A percentile compares a stretch with the other conserved stretches of the same genome.
phyloP scores from a whole-genome alignment of 2,329 filamentous ascomycete genomes.

The Aspergillus melleus region DNA sequence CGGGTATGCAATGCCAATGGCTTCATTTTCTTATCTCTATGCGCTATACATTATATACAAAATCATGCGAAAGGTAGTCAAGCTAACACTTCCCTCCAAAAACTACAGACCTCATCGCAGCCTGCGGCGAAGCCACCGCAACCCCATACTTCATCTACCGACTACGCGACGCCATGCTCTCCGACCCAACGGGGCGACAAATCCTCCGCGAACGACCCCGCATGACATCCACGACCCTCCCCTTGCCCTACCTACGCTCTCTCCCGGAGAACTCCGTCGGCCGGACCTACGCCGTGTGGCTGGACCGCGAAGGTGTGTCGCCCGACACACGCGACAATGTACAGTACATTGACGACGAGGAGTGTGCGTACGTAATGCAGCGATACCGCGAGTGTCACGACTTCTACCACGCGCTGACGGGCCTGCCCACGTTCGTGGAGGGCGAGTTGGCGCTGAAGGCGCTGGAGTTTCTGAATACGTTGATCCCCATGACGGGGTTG shows the following conservation, averaged over 20 bases:
- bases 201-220: slow-evolving; percentile 89
- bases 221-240: slow-evolving; percentile 72
- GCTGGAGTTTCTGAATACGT: slow-evolving; percentile 93
- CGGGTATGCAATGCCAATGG: slow-evolving; percentile 53
- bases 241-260: slow-evolving; percentile 67
- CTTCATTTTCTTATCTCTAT: neutral
- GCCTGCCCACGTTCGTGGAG: slow-evolving; percentile 86
- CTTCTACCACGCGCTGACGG: slow-evolving; percentile 94
- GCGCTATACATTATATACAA: neutral
- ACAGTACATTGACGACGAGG: slow-evolving; percentile 88
- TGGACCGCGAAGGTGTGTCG: slow-evolving; percentile 90
- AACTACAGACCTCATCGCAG: slow-evolving; percentile 78
- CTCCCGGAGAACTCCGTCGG: slow-evolving; percentile 76
- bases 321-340: slow-evolving; percentile 84
- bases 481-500: slow-evolving; percentile 91
- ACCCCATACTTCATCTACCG: slow-evolving; percentile 93
- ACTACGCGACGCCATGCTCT: slow-evolving; percentile 88
- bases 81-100: neutral
- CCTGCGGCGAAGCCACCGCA: slow-evolving; percentile 90
- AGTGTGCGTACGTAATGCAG: slow-evolving; percentile 98
- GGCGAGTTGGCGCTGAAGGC: slow-evolving; percentile 97
- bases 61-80: too few relatives aligned
- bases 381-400: slow-evolving; percentile 96
- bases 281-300: slow-evolving; percentile 79
- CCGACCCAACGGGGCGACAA: slow-evolving; percentile 76